Base-by-base conservation (phyloP, 495 filamentous ascomycete genomes). In the Penicillium antarcticum region DNA sequence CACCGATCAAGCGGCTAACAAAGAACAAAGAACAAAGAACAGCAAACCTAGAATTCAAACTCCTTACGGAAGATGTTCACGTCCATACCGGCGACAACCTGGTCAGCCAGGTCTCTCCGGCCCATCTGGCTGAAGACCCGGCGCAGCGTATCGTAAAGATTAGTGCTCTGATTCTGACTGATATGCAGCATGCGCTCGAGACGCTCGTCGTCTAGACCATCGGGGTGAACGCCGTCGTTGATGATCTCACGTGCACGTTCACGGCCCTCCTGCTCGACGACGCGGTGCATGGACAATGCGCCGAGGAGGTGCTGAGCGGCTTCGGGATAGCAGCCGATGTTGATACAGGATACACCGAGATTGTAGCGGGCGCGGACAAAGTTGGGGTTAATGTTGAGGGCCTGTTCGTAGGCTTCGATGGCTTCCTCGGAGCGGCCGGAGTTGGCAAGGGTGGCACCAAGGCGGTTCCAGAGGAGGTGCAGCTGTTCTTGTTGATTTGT, bases 361-460 rank as follows among this genome's bases (percentile, higher is more conserved):
- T 98, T 98, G 72, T 98, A 98, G 9, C 94, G 84, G 5, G 94
- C 94, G 32, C 94, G 87, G 18, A 97, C 95, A 60, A 98, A 98
- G 75, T 97, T 97, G 33, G 92, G 86, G 58, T 89, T 87, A 42
- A 97, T 82, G 45, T 81, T 85, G 10, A 98, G 77, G 0, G 94
- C 94, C 55, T 89, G 87, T 66, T 96, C 91, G 69, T 99, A 99
- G 0, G 94, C 94, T 49, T 91, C 87, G 58, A 97, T 97, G 26
- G 94, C 94, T 66, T 99, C 92, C 67, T 97, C 94, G 52, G 82
- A 87, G 52, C 90, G 87, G 43, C 91, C 92, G 14, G 83, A 88
- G 75, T 99, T 99, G 56, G 94, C 94, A 2, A 99, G 84, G 0
- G 94, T 99, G 4, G 94, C 94, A 46, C 94, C 94, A 5, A 99